Percentiles rank a stretch among this genome's conserved stretches.
These are phyloP conservation scores for Cyberlindnera euphorbiae DNA, from an alignment of 805 yeast genomes.

Conservation along the genomic window DNA sequence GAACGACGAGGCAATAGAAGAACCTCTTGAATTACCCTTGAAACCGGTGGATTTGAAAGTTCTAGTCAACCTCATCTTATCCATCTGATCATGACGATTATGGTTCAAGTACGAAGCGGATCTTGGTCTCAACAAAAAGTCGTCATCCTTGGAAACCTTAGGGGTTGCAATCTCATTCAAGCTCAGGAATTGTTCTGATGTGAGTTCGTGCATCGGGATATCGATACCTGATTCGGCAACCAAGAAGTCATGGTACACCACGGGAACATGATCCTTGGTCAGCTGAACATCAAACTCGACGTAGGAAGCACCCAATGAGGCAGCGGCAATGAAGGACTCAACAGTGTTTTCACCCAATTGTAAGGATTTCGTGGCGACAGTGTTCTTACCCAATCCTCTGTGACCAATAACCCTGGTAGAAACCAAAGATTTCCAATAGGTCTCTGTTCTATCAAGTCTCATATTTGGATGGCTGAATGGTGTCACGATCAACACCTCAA, in stretches of 20 bases:
- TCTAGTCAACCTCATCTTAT: conserved; percentile 79
- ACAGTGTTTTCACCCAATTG: conserved; percentile 95
- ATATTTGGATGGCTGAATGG: conserved; percentile 71
- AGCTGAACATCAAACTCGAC: conserved; percentile 96
- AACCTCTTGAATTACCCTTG: conserved; percentile 90
- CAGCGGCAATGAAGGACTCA: conserved; percentile 93
- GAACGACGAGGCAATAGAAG: conserved; percentile 85
- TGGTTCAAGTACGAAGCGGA: conserved; percentile 20
- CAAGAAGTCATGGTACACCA: conserved; percentile 88
- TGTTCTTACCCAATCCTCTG: conserved; percentile 90
- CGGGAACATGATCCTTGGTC: conserved; percentile 88
- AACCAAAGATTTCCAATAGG: conserved; percentile 88
- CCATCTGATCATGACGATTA: conserved; percentile 23
- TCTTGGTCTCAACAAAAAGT: conserved; percentile 26
- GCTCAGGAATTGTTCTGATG: conserved; percentile 80
- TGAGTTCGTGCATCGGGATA: conserved; percentile 90
- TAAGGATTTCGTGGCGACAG: conserved; percentile 62
- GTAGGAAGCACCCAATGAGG: conserved; percentile 91
- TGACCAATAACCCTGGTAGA: conserved; percentile 93
- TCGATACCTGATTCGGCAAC: conserved; percentile 96
- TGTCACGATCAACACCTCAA: conserved; percentile 66
- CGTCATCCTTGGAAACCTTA: conserved; percentile 23
- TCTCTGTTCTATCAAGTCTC: conserved; percentile 60
- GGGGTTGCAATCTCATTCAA: conserved; percentile 31
- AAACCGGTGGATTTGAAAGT: conserved; percentile 83